Evolutionary conservation across 345 rosid species (phyloP), one percentile per base, ranked within the genome.

Genomic region (Lepidium sativum): DNA sequence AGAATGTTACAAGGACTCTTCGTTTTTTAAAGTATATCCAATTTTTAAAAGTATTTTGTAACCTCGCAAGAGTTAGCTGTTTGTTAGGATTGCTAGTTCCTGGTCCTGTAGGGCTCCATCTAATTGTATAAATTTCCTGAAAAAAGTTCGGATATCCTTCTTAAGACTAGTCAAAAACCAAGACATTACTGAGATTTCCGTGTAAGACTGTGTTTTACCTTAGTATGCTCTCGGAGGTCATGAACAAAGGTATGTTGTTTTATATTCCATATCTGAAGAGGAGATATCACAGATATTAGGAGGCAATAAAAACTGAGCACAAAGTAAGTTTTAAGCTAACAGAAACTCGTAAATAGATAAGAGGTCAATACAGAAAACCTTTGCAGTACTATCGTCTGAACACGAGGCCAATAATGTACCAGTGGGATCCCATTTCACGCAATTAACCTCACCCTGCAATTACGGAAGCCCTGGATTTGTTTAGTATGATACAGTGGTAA

Each of bases 401-500:
- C 99, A 95, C 3, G 99, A 91, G 49, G 99, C 99, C 77, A 95
- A 70, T 60, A 86, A 76, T 34, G 86, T 67, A 62, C 99, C 99
- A 13, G 94, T 86, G 32, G 99, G 99, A 85, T 91, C 97, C 99
- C 99, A 95, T 83, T 95, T 95, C 70, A 95, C 96, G 73, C 99
- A 91, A 80, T 95, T 95, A 60, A 95, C 99, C 78, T 95, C 99
- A 15, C 96, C 91, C 99, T 95, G 91, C 34, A 76, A 75, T 71
- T 62, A 72, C 64, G 52, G 31, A 68, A 64, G 54, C 59, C 38
- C 29, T 17, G 25, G 17, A 54, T 65, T 13, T 59, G 67, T 41
- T 74, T 71, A 47, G 54, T 43, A 33, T 39, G 2, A 68, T 59
- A 50, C 32, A 48, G 38, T 39, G 40, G 14, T 33, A 12, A 63